These are phyloP conservation scores for Tetrahymena borealis DNA, from an alignment of 73 alveolate genomes.

Conservation along the genomic window DNA sequence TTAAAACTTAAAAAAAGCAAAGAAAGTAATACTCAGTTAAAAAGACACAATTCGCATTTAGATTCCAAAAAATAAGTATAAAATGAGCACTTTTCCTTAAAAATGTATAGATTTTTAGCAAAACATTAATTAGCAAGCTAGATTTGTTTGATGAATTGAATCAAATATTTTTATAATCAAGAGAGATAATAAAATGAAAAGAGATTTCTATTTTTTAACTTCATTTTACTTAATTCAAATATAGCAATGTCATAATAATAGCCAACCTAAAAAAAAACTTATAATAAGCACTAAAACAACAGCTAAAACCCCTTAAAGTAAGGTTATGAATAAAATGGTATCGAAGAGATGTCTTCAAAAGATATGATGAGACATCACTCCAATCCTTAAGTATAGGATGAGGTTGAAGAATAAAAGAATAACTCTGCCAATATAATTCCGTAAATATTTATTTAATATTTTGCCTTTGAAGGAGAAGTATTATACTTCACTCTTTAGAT, in stretches of 20 bases:
- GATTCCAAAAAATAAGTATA: not conserved
- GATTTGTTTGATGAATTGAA: no score
- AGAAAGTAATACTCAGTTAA: not conserved
- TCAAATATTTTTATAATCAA: no score
- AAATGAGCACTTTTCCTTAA: not conserved
- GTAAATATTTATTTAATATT: not conserved
- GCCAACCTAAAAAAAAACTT: not conserved
- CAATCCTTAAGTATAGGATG: not conserved
- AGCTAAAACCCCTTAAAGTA: not conserved
- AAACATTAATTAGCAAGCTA: no score
- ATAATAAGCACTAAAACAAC: not conserved
- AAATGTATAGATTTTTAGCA: not conserved
- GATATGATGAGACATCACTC: not conserved
- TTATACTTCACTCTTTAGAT: no score
- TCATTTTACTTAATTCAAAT: not conserved
- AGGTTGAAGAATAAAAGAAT: not conserved
- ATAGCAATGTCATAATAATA: not conserved
- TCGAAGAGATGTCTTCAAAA: not conserved
- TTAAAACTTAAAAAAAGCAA: not conserved
- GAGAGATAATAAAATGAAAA: not conserved
- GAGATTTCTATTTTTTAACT: not conserved
- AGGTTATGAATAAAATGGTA: not conserved
- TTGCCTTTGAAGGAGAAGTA: no score
- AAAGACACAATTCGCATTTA: not conserved
- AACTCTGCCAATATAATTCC: not conserved